Conservation (phyloP, 768 basidiomycete species). For the Serendipita sp. region DNA sequence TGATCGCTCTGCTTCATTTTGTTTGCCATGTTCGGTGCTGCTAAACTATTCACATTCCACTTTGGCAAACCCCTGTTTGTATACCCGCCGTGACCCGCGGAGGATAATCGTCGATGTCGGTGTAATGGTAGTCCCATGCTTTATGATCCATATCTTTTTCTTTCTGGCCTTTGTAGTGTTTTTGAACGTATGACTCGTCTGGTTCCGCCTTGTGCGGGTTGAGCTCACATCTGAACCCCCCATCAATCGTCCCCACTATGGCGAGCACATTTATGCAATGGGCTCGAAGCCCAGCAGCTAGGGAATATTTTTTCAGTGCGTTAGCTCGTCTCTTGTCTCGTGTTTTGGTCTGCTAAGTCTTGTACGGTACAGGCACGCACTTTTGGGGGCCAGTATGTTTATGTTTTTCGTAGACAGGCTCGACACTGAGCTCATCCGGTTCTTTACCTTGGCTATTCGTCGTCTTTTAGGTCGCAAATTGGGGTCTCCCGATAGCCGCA, state of each 20-base stretch:
- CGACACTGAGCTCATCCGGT: background rate
- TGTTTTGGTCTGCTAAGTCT: background rate
- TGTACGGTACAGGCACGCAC: constrained; percentile 56
- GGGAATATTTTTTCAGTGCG: constrained; percentile 92
- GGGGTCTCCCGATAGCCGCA: constrained; percentile 92
- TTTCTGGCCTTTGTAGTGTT: background rate
- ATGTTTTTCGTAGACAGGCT: constrained; percentile 6
- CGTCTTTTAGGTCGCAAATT: constrained; percentile 71
- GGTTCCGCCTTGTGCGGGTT: too few species aligned
- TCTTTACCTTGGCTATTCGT: background rate
- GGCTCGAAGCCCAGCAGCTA: constrained; percentile 78
- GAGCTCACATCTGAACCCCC: background rate
- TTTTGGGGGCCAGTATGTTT: constrained; percentile 90
- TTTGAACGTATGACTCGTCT: too few species aligned
- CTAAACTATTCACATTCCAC: too few species aligned
- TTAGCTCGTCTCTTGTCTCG: constrained; percentile 10
- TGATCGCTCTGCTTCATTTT: too few species aligned
- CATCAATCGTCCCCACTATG: constrained; percentile 26
- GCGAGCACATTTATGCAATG: constrained; percentile 75
- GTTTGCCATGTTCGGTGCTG: too few species aligned
- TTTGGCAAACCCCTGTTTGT: too few species aligned
- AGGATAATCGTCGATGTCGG: background rate
- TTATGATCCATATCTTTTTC: background rate
- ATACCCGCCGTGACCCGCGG: background rate
- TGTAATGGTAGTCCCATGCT: background rate